These are phyloP conservation scores for Aureobasidium sp. DNA, from an alignment of 2,329 filamentous ascomycete genomes.

Conservation along the genomic window DNA sequence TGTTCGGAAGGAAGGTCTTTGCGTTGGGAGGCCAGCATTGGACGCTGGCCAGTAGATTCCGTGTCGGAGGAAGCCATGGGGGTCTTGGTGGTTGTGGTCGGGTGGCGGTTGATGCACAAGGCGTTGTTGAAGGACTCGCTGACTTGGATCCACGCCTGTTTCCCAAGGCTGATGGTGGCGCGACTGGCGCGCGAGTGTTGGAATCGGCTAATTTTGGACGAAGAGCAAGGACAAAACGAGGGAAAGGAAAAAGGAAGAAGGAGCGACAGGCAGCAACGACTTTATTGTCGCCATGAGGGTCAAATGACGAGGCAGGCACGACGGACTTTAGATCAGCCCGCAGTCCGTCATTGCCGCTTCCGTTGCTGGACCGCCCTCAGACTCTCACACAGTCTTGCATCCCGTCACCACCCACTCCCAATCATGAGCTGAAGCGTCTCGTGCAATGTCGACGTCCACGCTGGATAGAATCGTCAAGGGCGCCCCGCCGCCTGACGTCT, in stretches of 20 bases:
- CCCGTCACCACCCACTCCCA: background rate
- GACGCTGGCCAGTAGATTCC: conserved; percentile 23
- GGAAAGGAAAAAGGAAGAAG: background rate
- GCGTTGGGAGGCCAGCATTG: conserved; percentile 32
- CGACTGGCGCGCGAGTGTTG: conserved; percentile 11
- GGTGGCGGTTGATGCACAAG: conserved; percentile 12
- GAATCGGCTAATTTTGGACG: conserved; percentile 10
- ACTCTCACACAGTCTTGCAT: too few relatives aligned
- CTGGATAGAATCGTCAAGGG: conserved; percentile 92
- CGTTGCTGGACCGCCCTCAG: too few relatives aligned
- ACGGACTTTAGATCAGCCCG: conserved; percentile 1
- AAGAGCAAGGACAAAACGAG: background rate
- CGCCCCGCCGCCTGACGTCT: conserved; percentile 59
- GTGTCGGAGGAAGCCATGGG: conserved; percentile 27
- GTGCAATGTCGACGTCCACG: conserved; percentile 25
- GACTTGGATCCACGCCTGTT: conserved; percentile 13
- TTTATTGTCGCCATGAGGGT: background rate
- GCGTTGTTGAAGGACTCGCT: conserved; percentile 6
- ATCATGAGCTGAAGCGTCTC: conserved; percentile 4
- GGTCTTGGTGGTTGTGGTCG: background rate
- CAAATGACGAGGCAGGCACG: conserved; percentile 1
- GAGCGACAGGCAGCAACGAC: conserved; percentile 1
- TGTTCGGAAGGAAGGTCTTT: conserved; percentile 20
- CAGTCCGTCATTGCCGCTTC: too few relatives aligned
- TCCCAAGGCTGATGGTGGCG: conserved; percentile 11